These are phyloP conservation scores for Cochlearia excelsa DNA, from an alignment of 345 rosid genomes.

Conservation along the genomic window DNA sequence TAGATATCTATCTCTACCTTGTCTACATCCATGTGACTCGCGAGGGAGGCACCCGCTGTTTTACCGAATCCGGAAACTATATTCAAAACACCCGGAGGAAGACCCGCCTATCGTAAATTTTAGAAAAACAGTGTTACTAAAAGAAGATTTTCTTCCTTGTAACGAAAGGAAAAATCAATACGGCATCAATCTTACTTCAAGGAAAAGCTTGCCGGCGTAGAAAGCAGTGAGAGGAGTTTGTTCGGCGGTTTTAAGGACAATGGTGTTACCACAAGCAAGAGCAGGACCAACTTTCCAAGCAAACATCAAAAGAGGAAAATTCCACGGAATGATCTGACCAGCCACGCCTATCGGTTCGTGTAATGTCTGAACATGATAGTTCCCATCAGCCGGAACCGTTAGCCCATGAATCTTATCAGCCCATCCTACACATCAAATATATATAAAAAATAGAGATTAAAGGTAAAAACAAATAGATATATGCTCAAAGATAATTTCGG, in stretches of 20 bases:
- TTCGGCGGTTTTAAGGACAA: constrained; percentile 62
- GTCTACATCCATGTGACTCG: constrained; percentile 93
- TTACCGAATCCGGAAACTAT: constrained; percentile 82
- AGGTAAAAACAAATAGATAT: background rate
- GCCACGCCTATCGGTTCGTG: constrained; percentile 70
- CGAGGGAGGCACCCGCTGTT: constrained; percentile 84
- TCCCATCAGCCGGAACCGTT: constrained; percentile 58
- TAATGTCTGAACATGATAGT: constrained; percentile 55
- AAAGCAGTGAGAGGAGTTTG: constrained; percentile 64
- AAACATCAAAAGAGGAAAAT: constrained; percentile 61
- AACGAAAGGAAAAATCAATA: background rate
- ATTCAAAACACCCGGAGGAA: constrained; percentile 88
- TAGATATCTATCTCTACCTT: constrained; percentile 46
- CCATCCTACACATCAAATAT: constrained; percentile 48
- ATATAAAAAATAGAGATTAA: constrained; percentile 5
- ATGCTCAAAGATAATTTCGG: background rate
- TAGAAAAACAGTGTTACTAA: constrained; percentile 19
- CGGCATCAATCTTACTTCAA: constrained; percentile 26
- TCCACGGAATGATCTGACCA: constrained; percentile 68
- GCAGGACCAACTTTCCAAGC: constrained; percentile 73
- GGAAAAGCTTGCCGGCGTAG: constrained; percentile 52
- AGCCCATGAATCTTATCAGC: constrained; percentile 66
- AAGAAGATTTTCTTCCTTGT: no score
- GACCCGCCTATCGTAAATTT: constrained; percentile 62
- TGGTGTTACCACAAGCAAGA: constrained; percentile 58